Conservation (phyloP, 73 alveolate genomes). For the Paraurostyla sp. region DNA sequence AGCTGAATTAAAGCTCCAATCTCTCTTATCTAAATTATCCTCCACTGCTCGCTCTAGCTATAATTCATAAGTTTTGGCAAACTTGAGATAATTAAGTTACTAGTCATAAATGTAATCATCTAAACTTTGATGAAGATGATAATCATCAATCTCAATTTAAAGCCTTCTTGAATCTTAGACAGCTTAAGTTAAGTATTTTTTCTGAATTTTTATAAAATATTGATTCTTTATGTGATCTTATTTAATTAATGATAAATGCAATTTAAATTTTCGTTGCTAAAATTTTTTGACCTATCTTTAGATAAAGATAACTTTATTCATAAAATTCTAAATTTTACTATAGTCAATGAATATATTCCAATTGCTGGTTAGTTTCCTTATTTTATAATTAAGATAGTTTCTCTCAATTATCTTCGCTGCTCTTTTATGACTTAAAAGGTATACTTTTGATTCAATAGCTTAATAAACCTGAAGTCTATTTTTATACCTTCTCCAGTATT, state of each 20-base stretch:
- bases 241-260: background rate
- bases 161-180: background rate
- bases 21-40: slow-evolving; percentile 6
- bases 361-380: background rate
- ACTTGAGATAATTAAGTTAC: background rate
- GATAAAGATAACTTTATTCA: background rate
- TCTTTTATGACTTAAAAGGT: slow-evolving; percentile 16
- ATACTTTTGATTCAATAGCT: background rate
- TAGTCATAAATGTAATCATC: slow-evolving; percentile 18
- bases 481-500: background rate
- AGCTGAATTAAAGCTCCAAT: slow-evolving; percentile 37
- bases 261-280: background rate
- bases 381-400: background rate
- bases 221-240: background rate
- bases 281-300: background rate
- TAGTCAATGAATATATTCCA: slow-evolving; percentile 1
- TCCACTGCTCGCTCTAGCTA: slow-evolving; percentile 32
- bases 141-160: background rate
- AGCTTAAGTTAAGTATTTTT: background rate
- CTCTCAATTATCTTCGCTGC: slow-evolving; percentile 41
- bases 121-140: background rate
- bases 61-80: background rate
- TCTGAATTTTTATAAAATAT: background rate
- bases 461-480: background rate
- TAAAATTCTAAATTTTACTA: background rate